Evolutionary conservation across 2,329 filamentous ascomycete genomes (phyloP).

Genomic region (Colletotrichum kahawae): DNA sequence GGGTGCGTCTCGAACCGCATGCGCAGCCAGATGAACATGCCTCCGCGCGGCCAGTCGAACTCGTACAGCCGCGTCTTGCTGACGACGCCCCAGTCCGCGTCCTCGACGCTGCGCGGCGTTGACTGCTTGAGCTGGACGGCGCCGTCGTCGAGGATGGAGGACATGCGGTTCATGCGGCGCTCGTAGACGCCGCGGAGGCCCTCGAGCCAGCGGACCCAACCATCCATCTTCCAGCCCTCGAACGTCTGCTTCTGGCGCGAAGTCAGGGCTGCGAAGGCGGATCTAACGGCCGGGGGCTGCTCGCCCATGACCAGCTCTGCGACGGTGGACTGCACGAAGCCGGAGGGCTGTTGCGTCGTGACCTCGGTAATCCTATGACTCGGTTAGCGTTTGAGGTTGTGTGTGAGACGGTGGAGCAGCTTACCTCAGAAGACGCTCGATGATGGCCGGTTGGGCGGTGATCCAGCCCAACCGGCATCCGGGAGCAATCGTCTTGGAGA

Average conservation of each 20-base stretch:
- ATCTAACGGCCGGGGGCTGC: slow-evolving; percentile 54
- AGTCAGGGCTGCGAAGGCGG: slow-evolving; percentile 46
- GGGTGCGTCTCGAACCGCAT: slow-evolving; percentile 77
- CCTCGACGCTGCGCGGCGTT: slow-evolving; percentile 45
- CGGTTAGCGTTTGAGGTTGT: background rate
- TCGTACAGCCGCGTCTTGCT: slow-evolving; percentile 76
- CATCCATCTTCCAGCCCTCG: slow-evolving; percentile 76
- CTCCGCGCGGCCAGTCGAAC: slow-evolving; percentile 81
- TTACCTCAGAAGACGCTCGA: slow-evolving; percentile 67
- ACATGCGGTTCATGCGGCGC: slow-evolving; percentile 83
- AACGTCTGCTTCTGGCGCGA: slow-evolving; percentile 53
- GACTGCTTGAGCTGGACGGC: slow-evolving; percentile 69
- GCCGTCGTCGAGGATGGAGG: slow-evolving; percentile 71
- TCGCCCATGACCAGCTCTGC: slow-evolving; percentile 78
- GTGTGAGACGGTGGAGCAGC: background rate
- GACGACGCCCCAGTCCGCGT: slow-evolving; percentile 75
- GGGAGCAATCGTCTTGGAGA: slow-evolving; percentile 90
- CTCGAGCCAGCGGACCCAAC: slow-evolving; percentile 91
- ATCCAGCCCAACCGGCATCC: slow-evolving; percentile 92
- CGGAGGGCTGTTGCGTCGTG: slow-evolving; percentile 82
- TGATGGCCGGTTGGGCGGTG: slow-evolving; percentile 78
- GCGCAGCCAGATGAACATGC: slow-evolving; percentile 91
- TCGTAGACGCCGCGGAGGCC: slow-evolving; percentile 86
- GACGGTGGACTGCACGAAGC: slow-evolving; percentile 86
- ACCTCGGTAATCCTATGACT: slow-evolving; percentile 73